phyloP scores from a whole-genome alignment of 1,284 basidiomycete genomes.

The Naganishia liquefaciens region DNA sequence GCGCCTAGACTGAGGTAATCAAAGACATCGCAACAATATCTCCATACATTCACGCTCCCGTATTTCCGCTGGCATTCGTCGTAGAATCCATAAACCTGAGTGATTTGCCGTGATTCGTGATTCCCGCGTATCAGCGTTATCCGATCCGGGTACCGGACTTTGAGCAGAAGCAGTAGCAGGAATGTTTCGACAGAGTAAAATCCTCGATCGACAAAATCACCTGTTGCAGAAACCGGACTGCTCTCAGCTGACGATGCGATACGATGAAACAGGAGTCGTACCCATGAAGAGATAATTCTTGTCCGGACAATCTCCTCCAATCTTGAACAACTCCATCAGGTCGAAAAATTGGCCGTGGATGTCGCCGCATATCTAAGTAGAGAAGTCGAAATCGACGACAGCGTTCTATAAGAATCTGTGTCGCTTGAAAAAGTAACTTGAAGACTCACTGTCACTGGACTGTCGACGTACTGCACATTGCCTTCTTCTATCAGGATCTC shows the following conservation, averaged over 20 bases:
- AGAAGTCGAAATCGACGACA: neutral
- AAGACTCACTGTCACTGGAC: slow-evolving; percentile 84
- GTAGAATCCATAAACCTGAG: slow-evolving; percentile 98
- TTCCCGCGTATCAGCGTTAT: slow-evolving; percentile 97
- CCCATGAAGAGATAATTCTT: slow-evolving; percentile 99
- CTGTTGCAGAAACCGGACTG: slow-evolving; percentile 47
- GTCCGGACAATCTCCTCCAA: slow-evolving; percentile 91
- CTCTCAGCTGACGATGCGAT: no score
- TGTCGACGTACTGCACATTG: slow-evolving; percentile 94
- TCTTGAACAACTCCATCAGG: slow-evolving; percentile 92
- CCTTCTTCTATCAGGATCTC: slow-evolving; percentile 97
- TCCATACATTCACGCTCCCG: slow-evolving; percentile 91
- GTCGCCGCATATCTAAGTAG: slow-evolving; percentile 86
- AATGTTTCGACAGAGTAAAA: slow-evolving; percentile 98
- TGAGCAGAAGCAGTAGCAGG: slow-evolving; percentile 87
- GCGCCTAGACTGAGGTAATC: slow-evolving; percentile 94
- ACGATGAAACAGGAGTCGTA: slow-evolving; percentile 54
- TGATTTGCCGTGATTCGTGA: slow-evolving; percentile 98
- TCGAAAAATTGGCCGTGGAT: slow-evolving; percentile 99
- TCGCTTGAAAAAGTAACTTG: neutral
- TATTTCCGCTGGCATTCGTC: slow-evolving; percentile 98
- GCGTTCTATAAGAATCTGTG: neutral
- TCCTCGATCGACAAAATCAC: slow-evolving; percentile 94
- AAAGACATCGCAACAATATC: slow-evolving; percentile 98
- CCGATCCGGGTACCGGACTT: slow-evolving; percentile 95